A percentile compares a stretch with the other conserved stretches of the same genome.
phyloP scores from a whole-genome alignment of 352 stramenopile species.

The Phytophthora tentaculata region DNA sequence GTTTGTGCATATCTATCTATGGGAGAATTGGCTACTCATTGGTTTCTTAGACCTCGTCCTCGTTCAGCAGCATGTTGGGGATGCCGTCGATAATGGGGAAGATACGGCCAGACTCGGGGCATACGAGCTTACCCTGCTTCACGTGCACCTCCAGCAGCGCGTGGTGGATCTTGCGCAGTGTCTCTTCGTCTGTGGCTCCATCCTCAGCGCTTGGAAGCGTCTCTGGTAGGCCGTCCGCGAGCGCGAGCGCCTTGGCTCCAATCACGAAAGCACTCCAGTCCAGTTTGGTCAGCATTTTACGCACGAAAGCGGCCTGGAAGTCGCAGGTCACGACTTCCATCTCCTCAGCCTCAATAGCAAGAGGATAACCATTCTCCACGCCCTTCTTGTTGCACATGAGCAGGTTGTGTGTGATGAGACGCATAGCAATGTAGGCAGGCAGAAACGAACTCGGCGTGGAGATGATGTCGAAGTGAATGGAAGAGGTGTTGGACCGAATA shows the following conservation, averaged over 20 bases:
- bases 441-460: constrained; percentile 4
- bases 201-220: constrained; percentile 47
- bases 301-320: constrained; percentile 85
- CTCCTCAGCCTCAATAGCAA: constrained; percentile 85
- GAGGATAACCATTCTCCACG: constrained; percentile 92
- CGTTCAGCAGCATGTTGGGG: constrained; percentile 96
- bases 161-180: constrained; percentile 89
- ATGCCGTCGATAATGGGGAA: constrained; percentile 98
- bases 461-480: constrained; percentile 7
- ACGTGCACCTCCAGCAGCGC: constrained; percentile 95
- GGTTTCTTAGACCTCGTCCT: constrained; percentile 88
- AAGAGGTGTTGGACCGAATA: constrained; percentile 2
- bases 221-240: constrained; percentile 76
- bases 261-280: constrained; percentile 89
- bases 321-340: constrained; percentile 86
- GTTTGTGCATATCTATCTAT: constrained; percentile 45
- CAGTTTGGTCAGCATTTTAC: constrained; percentile 91
- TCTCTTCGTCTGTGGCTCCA: constrained; percentile 60
- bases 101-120: constrained; percentile 94
- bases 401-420: constrained; percentile 95
- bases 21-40: neutral
- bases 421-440: constrained; percentile 54
- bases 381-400: constrained; percentile 95
- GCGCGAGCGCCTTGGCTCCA: constrained; percentile 73
- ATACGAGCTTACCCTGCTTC: constrained; percentile 95